Base-by-base conservation (phyloP, 1,284 basidiomycete species). In the Ustilago xerochloae region DNA sequence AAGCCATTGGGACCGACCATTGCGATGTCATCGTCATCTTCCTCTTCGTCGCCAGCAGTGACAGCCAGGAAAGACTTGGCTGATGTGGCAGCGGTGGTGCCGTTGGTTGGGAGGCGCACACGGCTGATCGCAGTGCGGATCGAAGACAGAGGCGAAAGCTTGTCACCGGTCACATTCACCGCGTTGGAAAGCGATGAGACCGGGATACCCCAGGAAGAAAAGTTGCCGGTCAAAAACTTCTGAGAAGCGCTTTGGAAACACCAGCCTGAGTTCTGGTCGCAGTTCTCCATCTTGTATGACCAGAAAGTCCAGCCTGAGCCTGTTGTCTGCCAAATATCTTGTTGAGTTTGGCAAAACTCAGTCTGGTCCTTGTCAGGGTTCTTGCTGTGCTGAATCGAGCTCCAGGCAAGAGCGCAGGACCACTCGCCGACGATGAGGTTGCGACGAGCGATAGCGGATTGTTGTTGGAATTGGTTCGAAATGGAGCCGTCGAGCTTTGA, bases 221-320 rank as follows among this genome's bases (percentile, higher is more conserved):
- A 82, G 39, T 69, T 57, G 22, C 63, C 56, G 18, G 74, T 57
- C 52, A 84, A 52, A 39, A 69, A 80, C 35, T 78, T 61, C 12
- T 70, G 60, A 1, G 62, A 48, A 2, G 80, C 79, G 7, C 63
- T 54, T 47, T 80, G 51, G 68, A 83, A 84, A 48, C 82, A 84
- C 82, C 82, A 84, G n/a, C 82, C 82, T 7, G 79, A 64, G 29
- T 84, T 84, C 54, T 72, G 56, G 30, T 75, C 56, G 59, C 82
- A 84, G 62, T 81, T 74, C 56, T 83, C 78, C 79, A 84, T 80
- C 52, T 79, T 81, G 89, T 79, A 84, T 89, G 90, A 88, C 91
- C 92, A 92, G 84, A 92, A 93, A 24, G 86, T 85, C 88, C 89
- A 92, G 0, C 92, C 91, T 0, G 90, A 88, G 4, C 90, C 88